Evolutionary conservation across 1,284 basidiomycete species (phyloP).

Genomic region (Puccinia coronata): DNA sequence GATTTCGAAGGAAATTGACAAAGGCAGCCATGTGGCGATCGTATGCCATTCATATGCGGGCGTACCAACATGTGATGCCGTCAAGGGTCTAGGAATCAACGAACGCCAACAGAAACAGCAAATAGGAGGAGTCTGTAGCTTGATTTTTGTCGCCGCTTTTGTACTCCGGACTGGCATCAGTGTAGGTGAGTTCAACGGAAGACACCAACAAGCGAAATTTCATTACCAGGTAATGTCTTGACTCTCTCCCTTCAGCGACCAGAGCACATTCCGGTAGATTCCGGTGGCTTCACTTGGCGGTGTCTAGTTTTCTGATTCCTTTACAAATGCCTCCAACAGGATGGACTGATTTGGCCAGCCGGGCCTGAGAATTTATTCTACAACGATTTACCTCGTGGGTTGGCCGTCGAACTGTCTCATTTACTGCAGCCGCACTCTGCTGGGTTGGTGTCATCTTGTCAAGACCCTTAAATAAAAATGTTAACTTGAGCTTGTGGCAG

Average conservation of each 20-base stretch:
- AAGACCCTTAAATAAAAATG: not conserved
- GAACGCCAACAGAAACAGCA: constrained; percentile 50
- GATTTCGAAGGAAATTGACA: constrained; percentile 41
- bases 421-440: constrained; percentile 49
- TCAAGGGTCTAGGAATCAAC: constrained; percentile 49
- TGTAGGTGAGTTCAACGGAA: constrained; percentile 6
- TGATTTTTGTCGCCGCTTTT: constrained; percentile 42
- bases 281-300: constrained; percentile 18
- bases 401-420: constrained; percentile 36
- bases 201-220: constrained; percentile 27
- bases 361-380: constrained; percentile 51
- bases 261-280: not conserved
- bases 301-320: not conserved
- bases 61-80: constrained; percentile 41
- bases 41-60: constrained; percentile 51
- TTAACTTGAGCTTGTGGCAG: not conserved
- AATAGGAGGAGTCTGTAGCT: constrained; percentile 31
- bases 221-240: constrained; percentile 16
- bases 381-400: constrained; percentile 47
- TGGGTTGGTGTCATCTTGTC: constrained; percentile 39
- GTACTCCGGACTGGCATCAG: constrained; percentile 13
- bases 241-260: not conserved
- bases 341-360: constrained; percentile 47
- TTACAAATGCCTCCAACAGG: constrained; percentile 7
- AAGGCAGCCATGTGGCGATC: constrained; percentile 49